phyloP scores from a whole-genome alignment of 2,329 filamentous ascomycete genomes.

The Erysiphe neolycopersici region DNA sequence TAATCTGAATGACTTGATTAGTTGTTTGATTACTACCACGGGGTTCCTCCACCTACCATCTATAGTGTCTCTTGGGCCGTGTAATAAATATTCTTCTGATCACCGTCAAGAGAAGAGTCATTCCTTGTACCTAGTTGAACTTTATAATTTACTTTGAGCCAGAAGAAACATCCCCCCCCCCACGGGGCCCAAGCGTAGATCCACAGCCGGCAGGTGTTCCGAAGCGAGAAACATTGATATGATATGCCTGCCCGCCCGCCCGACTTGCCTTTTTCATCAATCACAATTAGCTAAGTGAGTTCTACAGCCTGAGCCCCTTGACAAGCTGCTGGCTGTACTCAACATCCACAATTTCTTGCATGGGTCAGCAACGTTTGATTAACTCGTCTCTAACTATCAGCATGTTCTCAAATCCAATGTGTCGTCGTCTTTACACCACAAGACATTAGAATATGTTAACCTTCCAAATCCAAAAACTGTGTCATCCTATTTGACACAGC shows the following conservation, averaged over 20 bases:
- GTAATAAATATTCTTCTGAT: too few species aligned
- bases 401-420: not conserved
- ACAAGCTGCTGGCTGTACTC: not conserved
- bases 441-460: too few species aligned
- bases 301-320: not conserved
- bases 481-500: too few species aligned
- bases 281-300: not conserved
- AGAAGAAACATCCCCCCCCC: not conserved
- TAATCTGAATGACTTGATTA: not conserved
- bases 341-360: not conserved
- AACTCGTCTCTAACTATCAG: not conserved
- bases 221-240: not conserved
- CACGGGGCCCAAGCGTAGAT: not conserved
- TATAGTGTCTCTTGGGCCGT: too few species aligned
- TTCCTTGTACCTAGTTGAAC: not conserved
- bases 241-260: not conserved
- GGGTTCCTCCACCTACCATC: too few species aligned
- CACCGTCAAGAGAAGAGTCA: too few species aligned
- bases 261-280: too few species aligned
- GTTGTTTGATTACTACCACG: not conserved
- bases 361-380: not conserved
- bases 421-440: too few species aligned
- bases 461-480: too few species aligned
- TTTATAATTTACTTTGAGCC: not conserved
- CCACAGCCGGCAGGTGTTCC: slow-evolving; percentile 1